These are phyloP conservation scores for Nicotiana tomentosiformis DNA, from an alignment of 257 asterid genomes.

Conservation along the genomic window DNA sequence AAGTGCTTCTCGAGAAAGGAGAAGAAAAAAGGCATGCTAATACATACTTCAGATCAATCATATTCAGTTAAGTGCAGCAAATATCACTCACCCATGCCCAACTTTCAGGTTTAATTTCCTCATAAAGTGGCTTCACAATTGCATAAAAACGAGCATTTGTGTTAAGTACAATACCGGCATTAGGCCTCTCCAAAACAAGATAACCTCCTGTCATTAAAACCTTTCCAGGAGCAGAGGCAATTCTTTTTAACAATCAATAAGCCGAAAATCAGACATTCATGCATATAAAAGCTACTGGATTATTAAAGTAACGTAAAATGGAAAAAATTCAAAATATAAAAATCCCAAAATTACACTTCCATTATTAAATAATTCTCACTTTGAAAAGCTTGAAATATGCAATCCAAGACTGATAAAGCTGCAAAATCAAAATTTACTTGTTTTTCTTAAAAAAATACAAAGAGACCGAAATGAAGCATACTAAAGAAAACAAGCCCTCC, in stretches of 20 bases:
- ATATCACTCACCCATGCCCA: slow-evolving; percentile 76
- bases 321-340: background rate
- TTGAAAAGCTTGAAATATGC: background rate
- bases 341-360: background rate
- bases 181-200: slow-evolving; percentile 92
- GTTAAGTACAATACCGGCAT: slow-evolving; percentile 94
- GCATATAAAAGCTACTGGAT: background rate
- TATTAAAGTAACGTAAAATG: background rate
- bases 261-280: background rate
- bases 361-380: background rate
- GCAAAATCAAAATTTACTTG: background rate
- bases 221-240: slow-evolving; percentile 98
- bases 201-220: slow-evolving; percentile 98
- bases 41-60: background rate
- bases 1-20: background rate
- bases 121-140: slow-evolving; percentile 72
- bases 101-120: slow-evolving; percentile 56
- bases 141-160: slow-evolving; percentile 95
- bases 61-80: background rate
- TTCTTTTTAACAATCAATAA: slow-evolving; percentile 29
- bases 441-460: background rate
- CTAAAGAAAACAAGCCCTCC: background rate
- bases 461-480: background rate
- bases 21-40: background rate
- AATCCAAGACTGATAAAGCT: background rate